Evolutionary conservation across 805 yeast genomes (phyloP).

Genomic region (Kluyveromyces aestuarii): DNA sequence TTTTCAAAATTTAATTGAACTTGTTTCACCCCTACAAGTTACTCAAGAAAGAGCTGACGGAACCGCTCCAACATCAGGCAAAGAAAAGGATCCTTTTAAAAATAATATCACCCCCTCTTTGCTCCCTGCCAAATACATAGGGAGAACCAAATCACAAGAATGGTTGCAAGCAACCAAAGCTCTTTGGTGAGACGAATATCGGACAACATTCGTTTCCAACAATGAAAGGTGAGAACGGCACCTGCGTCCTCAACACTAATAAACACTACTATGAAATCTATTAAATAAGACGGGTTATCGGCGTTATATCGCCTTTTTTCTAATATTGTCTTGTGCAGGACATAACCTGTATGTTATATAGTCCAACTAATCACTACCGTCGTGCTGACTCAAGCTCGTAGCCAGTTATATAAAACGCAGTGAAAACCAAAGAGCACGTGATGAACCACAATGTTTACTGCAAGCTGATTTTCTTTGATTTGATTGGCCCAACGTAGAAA

Average conservation of each 20-base stretch:
- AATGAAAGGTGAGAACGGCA: not conserved
- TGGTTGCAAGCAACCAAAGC: not conserved
- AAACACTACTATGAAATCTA: too few relatives aligned
- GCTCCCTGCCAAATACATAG: slow-evolving; percentile 3
- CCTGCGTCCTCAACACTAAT: not conserved
- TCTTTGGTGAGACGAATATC: not conserved
- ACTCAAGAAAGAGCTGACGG: not conserved
- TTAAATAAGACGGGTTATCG: too few relatives aligned
- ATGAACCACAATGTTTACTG: not conserved
- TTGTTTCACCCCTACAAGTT: not conserved
- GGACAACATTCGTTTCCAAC: not conserved
- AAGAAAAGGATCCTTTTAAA: not conserved
- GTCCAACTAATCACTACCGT: too few relatives aligned
- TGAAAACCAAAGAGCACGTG: not conserved
- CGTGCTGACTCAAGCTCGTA: too few relatives aligned
- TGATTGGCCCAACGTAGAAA: slow-evolving; percentile 7
- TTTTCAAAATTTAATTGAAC: slow-evolving; percentile 10
- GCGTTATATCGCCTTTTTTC: too few relatives aligned
- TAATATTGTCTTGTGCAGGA: too few relatives aligned
- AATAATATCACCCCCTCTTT: not conserved
- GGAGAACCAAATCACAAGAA: slow-evolving; percentile 1
- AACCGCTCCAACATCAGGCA: not conserved
- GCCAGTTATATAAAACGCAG: too few relatives aligned
- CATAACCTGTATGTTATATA: too few relatives aligned
- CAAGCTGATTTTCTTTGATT: slow-evolving; percentile 3